A percentile compares a stretch with the other conserved stretches of the same genome.
Evolutionary conservation across 306 rosid genomes (phyloP).

Genomic region (Dryas drummondii): DNA sequence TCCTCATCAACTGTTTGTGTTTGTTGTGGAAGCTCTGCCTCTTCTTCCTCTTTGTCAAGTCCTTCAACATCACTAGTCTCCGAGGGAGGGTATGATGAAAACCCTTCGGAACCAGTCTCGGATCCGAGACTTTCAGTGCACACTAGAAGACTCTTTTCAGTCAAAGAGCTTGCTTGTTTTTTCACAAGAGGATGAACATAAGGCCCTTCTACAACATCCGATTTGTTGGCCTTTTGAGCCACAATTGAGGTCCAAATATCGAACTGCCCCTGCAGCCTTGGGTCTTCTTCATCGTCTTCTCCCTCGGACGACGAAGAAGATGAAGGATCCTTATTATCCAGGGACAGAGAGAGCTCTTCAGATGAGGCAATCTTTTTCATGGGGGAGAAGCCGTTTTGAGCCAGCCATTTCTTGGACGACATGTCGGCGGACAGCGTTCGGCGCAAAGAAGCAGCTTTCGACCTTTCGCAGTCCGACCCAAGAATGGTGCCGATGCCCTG

Average conservation of each 20-base stretch:
- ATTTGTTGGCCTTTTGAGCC: conserved; percentile 39
- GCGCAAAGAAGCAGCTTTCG: conserved; percentile 47
- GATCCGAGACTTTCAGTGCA: conserved; percentile 95
- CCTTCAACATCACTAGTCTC: conserved; percentile 37
- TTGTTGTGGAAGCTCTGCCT: neutral
- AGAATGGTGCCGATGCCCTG: conserved; percentile 76
- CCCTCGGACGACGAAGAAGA: conserved; percentile 33
- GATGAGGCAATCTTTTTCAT: conserved; percentile 60
- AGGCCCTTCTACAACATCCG: conserved; percentile 36
- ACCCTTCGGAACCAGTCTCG: conserved; percentile 84
- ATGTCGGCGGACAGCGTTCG: conserved; percentile 91
- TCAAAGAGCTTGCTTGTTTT: conserved; percentile 52
- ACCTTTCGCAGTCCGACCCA: conserved; percentile 39
- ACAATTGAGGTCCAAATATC: conserved; percentile 63
- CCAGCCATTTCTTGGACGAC: conserved; percentile 81
- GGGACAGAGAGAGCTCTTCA: conserved; percentile 31
- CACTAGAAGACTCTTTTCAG: conserved; percentile 62
- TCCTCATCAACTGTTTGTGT: conserved; percentile 14
- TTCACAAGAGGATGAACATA: conserved; percentile 83
- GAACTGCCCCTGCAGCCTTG: conserved; percentile 20
- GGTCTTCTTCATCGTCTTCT: conserved; percentile 29
- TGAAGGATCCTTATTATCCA: conserved; percentile 7
- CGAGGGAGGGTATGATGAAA: conserved; percentile 49
- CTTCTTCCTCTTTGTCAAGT: conserved; percentile 7
- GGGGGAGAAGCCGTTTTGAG: conserved; percentile 47